Base-by-base conservation (phyloP, 306 rosid species). In the Prunus persica region DNA sequence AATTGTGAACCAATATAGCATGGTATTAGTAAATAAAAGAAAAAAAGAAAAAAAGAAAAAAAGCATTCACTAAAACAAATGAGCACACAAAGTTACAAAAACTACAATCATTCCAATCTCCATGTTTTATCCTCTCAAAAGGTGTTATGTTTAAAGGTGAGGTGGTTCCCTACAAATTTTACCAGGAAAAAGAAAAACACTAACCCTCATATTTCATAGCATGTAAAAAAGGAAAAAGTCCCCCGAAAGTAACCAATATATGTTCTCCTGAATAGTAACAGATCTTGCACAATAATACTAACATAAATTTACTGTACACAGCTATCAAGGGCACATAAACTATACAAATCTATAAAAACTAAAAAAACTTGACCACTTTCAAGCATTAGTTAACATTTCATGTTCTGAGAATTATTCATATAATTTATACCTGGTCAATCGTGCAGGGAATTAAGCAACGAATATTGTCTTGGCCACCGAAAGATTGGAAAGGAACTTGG, bases 371-470 rank as follows among this genome's bases (percentile, higher is more conserved):
- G 16, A 52, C n/a, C 20, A 50, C 6, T 24, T 25, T 47, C 14
- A 56, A 56, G 10, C 62, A n/a, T 56, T 56, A 20, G 13, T 56
- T 56, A 45, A 28, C 41, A 69, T 16, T 47, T 69, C 16, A 25
- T 8, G 60, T 20, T 13, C 25, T 55, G 38, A 55, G 51, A 72
- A 38, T 41, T 14, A 56, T 20, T 65, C 56, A 51, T 52, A 52
- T 47, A 25, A 71, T 22, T 16, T 52, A 71, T 78, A 96, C 99
- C 98, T 96, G 99, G 82, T 96, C 98, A 71, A 96, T 89, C 4
- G 99, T 97, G 65, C 99, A 96, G 77, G 99, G 99, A 82, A 96
- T 88, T 70, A 96, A 83, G 85, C 99, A 96, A n/a, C 93, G 89
- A 34, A 86, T 89, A 77, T 91, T 83, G 47, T 91, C 90, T 79